These are phyloP conservation scores for Aspergillus sp. DNA, from an alignment of 2,329 filamentous ascomycete genomes.

Conservation along the genomic window DNA sequence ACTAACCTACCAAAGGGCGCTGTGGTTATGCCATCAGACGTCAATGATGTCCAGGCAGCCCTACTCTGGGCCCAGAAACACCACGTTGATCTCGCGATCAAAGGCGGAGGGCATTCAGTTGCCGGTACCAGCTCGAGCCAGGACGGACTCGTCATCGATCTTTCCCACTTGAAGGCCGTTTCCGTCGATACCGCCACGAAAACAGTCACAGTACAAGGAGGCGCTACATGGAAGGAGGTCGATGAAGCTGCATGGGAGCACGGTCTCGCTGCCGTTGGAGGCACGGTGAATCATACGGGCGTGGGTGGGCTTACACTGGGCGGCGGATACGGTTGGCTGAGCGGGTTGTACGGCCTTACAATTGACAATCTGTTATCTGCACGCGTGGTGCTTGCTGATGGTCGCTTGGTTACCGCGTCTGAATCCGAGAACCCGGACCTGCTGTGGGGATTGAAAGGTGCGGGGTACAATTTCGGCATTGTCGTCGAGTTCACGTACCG, in stretches of 20 bases:
- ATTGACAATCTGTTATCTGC: slow-evolving; percentile 44
- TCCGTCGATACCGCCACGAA: slow-evolving; percentile 41
- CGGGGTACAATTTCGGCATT: slow-evolving; percentile 42
- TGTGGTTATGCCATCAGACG: slow-evolving; percentile 38
- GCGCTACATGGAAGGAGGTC: slow-evolving; percentile 51
- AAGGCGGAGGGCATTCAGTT: slow-evolving; percentile 42
- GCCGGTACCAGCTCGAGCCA: slow-evolving; percentile 48
- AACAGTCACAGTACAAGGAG: slow-evolving; percentile 47
- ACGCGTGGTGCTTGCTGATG: slow-evolving; percentile 37
- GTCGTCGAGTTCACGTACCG: slow-evolving; percentile 40
- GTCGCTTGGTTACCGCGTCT: slow-evolving; percentile 33
- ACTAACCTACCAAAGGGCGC: slow-evolving; percentile 31
- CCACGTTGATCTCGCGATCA: slow-evolving; percentile 20
- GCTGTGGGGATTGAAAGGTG: slow-evolving; percentile 44
- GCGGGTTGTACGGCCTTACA: slow-evolving; percentile 48
- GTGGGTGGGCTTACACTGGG: slow-evolving; percentile 54
- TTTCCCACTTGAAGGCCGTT: slow-evolving; percentile 47
- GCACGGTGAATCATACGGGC: slow-evolving; percentile 57
- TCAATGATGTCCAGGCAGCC: slow-evolving; percentile 36
- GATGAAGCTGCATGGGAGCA: slow-evolving; percentile 47
- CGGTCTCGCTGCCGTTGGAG: slow-evolving; percentile 54
- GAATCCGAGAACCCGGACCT: slow-evolving; percentile 41
- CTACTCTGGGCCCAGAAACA: slow-evolving; percentile 41
- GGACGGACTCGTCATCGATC: slow-evolving; percentile 53
- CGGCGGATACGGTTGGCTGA: slow-evolving; percentile 54